Conservation (phyloP, 1,284 basidiomycete genomes). For the Ceratobasidium sp. region DNA sequence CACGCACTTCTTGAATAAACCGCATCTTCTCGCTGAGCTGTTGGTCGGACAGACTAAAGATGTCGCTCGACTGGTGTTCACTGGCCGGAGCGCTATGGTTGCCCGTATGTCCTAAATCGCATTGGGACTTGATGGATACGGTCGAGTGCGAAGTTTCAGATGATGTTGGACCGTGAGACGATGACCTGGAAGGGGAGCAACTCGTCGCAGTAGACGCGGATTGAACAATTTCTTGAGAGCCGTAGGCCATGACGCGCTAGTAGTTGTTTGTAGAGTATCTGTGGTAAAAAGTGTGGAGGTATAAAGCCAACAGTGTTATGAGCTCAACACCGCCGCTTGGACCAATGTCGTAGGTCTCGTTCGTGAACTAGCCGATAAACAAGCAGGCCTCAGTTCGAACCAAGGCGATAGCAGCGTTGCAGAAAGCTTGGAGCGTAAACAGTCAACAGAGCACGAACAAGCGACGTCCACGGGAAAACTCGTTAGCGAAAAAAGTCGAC, state of each 20-base stretch:
- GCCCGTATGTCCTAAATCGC: not conserved
- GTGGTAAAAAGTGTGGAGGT: slow-evolving; percentile 16
- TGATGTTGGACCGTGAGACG: not conserved
- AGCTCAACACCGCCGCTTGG: not conserved
- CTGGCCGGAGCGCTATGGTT: not conserved
- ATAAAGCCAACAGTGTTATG: not conserved
- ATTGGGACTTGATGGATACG: slow-evolving; percentile 14
- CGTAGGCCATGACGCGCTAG: slow-evolving; percentile 12
- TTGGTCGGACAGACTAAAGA: slow-evolving; percentile 63
- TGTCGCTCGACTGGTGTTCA: slow-evolving; percentile 40
- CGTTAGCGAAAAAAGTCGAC: slow-evolving; percentile 28
- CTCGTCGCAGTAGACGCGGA: slow-evolving; percentile 33
- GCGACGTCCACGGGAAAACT: slow-evolving; percentile 17
- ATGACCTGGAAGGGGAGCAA: slow-evolving; percentile 16
- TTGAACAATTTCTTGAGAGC: not conserved
- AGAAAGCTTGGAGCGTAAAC: slow-evolving; percentile 1
- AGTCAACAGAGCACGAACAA: slow-evolving; percentile 30
- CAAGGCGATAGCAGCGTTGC: not conserved
- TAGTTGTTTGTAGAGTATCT: slow-evolving; percentile 1
- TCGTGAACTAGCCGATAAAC: not conserved
- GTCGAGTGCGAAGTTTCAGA: slow-evolving; percentile 39
- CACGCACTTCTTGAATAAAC: slow-evolving; percentile 75
- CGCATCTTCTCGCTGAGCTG: slow-evolving; percentile 73
- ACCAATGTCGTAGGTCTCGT: not conserved
- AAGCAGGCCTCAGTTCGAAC: not conserved